Percentiles rank a stretch among this genome's conserved stretches.
Evolutionary conservation across 306 rosid genomes (phyloP).

Genomic region (Casuarina equisetifolia): DNA sequence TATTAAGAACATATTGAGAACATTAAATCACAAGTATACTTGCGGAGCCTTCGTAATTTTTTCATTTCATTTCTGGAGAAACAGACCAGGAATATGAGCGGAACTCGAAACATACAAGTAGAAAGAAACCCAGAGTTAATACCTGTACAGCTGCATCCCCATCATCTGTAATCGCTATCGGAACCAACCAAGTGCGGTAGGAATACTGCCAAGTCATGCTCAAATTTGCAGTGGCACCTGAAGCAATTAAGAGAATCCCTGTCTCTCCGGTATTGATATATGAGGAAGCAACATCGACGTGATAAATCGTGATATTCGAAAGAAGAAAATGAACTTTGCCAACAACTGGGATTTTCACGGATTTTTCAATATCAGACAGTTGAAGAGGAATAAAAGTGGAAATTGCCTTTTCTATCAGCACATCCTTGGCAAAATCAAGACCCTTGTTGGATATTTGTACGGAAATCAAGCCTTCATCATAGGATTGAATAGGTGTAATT

Average conservation of each 20-base stretch:
- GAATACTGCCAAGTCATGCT: conserved; percentile 70
- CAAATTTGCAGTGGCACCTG: conserved; percentile 74
- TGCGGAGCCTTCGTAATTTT: background rate
- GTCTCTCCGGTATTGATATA: conserved; percentile 53
- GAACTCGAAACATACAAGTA: background rate
- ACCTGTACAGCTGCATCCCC: conserved; percentile 87
- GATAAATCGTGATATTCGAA: conserved; percentile 56
- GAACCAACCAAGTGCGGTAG: conserved; percentile 54
- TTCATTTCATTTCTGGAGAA: background rate
- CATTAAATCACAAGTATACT: background rate
- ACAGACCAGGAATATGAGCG: background rate
- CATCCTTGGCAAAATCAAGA: conserved; percentile 70
- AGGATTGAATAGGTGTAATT: conserved; percentile 32
- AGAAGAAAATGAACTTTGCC: conserved; percentile 63
- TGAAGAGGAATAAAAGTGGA: conserved; percentile 59
- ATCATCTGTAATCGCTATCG: conserved; percentile 61
- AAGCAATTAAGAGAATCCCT: conserved; percentile 56
- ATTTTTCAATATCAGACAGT: conserved; percentile 58
- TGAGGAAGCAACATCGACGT: conserved; percentile 53
- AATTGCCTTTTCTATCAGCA: conserved; percentile 57
- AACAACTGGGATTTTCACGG: conserved; percentile 48
- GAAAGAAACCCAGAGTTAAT: background rate
- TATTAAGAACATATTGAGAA: background rate
- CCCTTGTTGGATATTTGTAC: conserved; percentile 63
- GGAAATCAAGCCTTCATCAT: conserved; percentile 62